Percentiles rank a stretch among this genome's conserved stretches.
Conservation (phyloP, 106 monocot genomes). For the Chionographis japonica region DNA sequence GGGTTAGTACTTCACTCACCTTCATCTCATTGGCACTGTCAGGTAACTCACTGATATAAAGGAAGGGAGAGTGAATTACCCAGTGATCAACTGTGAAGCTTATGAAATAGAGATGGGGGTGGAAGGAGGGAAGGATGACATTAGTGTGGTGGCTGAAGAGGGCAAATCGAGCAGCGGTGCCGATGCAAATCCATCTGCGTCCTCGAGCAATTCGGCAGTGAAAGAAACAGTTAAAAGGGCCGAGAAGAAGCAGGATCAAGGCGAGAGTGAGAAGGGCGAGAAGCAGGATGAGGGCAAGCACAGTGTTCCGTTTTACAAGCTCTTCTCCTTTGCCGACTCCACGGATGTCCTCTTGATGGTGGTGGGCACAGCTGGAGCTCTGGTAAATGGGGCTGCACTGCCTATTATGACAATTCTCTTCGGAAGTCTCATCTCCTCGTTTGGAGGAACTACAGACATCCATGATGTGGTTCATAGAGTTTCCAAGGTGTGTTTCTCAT, state of each 20-base stretch:
- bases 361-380: constrained; percentile 33
- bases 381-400: constrained; percentile 46
- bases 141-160: background rate
- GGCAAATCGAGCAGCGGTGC: background rate
- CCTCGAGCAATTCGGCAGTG: background rate
- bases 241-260: background rate
- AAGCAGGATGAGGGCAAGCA: constrained; percentile 1
- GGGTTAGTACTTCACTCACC: too few relatives aligned
- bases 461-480: constrained; percentile 39
- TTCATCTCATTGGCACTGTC: background rate
- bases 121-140: too few relatives aligned
- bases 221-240: background rate
- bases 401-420: constrained; percentile 64
- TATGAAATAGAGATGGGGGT: background rate
- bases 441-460: constrained; percentile 31
- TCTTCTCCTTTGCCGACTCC: constrained; percentile 57
- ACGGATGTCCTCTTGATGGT: constrained; percentile 46
- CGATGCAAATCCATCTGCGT: background rate
- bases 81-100: too few relatives aligned
- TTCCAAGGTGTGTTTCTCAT: constrained; percentile 34
- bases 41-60: background rate
- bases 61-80: background rate
- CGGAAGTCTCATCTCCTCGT: constrained; percentile 45
- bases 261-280: background rate
- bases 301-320: constrained; percentile 44